These are phyloP conservation scores for Mycena metata DNA, from an alignment of 768 basidiomycete genomes.

Conservation along the genomic window DNA sequence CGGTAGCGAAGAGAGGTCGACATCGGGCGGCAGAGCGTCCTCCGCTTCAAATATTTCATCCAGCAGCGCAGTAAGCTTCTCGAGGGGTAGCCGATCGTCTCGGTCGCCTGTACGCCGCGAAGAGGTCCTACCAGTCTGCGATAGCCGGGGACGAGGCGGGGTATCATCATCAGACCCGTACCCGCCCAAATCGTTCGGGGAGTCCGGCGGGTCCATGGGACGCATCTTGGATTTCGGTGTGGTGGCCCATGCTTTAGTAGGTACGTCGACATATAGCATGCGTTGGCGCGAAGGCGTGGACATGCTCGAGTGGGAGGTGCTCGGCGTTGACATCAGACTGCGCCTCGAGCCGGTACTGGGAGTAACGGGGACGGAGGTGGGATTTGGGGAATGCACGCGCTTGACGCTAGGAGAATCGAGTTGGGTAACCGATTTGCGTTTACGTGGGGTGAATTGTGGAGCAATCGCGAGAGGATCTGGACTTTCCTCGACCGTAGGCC, in stretches of 20 bases:
- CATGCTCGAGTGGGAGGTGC: slow-evolving; percentile 35
- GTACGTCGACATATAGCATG: slow-evolving; percentile 62
- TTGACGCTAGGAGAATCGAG: slow-evolving; percentile 75
- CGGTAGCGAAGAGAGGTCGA: slow-evolving; percentile 64
- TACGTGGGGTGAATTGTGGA: slow-evolving; percentile 70
- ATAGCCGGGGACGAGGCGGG: slow-evolving; percentile 44
- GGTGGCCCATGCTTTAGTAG: slow-evolving; percentile 57
- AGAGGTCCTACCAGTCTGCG: slow-evolving; percentile 58
- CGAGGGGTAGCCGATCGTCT: slow-evolving; percentile 83
- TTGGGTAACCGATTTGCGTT: slow-evolving; percentile 74
- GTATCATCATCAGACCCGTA: slow-evolving; percentile 69
- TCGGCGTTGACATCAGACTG: slow-evolving; percentile 52
- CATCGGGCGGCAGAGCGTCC: slow-evolving; percentile 75
- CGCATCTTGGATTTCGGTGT: slow-evolving; percentile 58
- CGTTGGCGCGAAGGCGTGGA: slow-evolving; percentile 43
- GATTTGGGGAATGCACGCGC: slow-evolving; percentile 56
- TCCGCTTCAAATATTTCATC: slow-evolving; percentile 91
- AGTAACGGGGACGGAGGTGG: slow-evolving; percentile 50
- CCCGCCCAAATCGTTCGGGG: slow-evolving; percentile 65
- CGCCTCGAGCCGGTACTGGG: slow-evolving; percentile 40
- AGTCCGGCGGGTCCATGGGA: slow-evolving; percentile 39
- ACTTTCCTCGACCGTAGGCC: slow-evolving; percentile 52
- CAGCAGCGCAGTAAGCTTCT: slow-evolving; percentile 81
- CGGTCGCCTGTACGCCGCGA: slow-evolving; percentile 77
- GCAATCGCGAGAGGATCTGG: slow-evolving; percentile 69